phyloP scores from a whole-genome alignment of 805 yeast genomes.

The Wickerhamiella spandovensis region DNA sequence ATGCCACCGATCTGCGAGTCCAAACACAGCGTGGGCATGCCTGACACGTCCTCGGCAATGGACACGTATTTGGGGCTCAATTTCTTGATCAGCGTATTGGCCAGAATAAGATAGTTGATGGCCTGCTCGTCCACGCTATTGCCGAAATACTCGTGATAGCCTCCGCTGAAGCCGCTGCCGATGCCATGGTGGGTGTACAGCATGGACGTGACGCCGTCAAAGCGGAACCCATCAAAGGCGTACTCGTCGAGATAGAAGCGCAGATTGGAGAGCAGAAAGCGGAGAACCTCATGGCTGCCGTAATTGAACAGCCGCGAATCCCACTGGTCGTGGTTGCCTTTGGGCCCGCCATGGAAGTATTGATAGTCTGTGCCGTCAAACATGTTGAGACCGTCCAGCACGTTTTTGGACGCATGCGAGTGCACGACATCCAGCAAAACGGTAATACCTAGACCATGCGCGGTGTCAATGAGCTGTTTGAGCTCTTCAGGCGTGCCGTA shows the following conservation, averaged over 20 bases:
- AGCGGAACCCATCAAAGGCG: conserved; percentile 87
- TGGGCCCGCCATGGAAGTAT: conserved; percentile 83
- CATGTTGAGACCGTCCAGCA: conserved; percentile 80
- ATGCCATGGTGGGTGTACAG: conserved; percentile 85
- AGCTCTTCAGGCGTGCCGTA: conserved; percentile 93
- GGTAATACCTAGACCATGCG: conserved; percentile 75
- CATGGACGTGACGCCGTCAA: conserved; percentile 95
- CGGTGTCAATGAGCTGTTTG: conserved; percentile 79
- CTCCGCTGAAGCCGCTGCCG: conserved; percentile 79
- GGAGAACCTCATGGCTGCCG: conserved; percentile 77
- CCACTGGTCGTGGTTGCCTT: conserved; percentile 87
- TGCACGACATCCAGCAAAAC: conserved; percentile 89
- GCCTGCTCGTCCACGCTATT: conserved; percentile 80
- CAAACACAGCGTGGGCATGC: conserved; percentile 89
- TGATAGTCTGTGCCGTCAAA: conserved; percentile 95
- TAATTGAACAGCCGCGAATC: conserved; percentile 92
- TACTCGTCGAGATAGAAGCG: conserved; percentile 73
- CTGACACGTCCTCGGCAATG: conserved; percentile 94
- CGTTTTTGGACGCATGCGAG: conserved; percentile 91
- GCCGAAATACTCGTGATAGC: conserved; percentile 80
- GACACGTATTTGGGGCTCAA: conserved; percentile 47
- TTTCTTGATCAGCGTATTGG: conserved; percentile 61
- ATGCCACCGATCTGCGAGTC: conserved; percentile 68
- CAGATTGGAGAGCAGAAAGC: conserved; percentile 74
- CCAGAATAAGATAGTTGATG: conserved; percentile 72